Evolutionary conservation across 2,329 filamentous ascomycete species (phyloP), one percentile per base, ranked within the genome.

Genomic region (Clarireedia monteithiana): DNA sequence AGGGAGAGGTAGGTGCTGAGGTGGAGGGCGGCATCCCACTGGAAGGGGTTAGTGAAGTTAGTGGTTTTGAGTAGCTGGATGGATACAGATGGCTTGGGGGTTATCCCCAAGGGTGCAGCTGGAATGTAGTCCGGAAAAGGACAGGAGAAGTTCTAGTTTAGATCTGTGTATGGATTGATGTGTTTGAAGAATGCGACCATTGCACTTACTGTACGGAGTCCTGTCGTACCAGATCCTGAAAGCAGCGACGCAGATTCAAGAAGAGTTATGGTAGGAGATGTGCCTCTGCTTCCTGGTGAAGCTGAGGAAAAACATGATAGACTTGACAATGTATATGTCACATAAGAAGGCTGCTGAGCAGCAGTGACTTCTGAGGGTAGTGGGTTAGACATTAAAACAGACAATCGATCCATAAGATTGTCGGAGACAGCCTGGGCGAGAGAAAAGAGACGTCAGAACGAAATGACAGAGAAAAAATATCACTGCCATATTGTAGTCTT

Each of bases 11-110:
- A 90, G 46, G 84, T 78, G 1, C 85, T 86, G 0, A 92, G 75
- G 62, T 90, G 85, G 7, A 92, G 73, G 1, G 86, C 83, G 1
- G 88, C 88, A 68, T 92, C 89, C 89, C 88, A 94, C 0, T 30
- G 24, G 10, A 30, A 34, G 30, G 26, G 46, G 46, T 47, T 47
- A 42, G 39, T n/a, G 6, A 15, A 5, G 9, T 34, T 34, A 34
- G 10, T 34, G 30, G 30, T 12, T 34, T 34, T 27, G 26, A 27
- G 26, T 40, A 23, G n/a, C 9, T 44, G 4, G 5, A 17, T 15
- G 17, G 40, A 6, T 24, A 14, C 17, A 23, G 42, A 14, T 23
- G 20, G 10, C 42, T 20, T 26, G 20, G 10, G n/a, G n/a, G 10
- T 17, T 34, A 14, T 14, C 30, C 12, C 12, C 1, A 12, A 34